These are phyloP conservation scores for Gymnopus androsaceus DNA, from an alignment of 1,284 basidiomycete genomes.

Conservation along the genomic window DNA sequence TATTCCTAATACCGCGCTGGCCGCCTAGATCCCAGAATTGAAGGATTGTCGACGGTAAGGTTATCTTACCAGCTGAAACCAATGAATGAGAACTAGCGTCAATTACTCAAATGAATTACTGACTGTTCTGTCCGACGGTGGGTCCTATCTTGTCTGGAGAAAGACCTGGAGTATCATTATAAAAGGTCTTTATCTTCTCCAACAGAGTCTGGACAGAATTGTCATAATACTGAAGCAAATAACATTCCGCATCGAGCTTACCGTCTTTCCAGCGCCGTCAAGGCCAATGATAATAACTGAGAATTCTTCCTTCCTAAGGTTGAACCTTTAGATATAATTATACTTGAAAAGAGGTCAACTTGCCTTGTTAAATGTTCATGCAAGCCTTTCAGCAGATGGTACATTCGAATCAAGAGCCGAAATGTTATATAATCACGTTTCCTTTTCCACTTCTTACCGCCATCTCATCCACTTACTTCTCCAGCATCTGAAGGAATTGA, in stretches of 20 bases:
- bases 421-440: too few species aligned
- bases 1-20: slow-evolving; percentile 86
- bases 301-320: slow-evolving; percentile 83
- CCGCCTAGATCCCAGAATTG: slow-evolving; percentile 96
- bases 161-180: slow-evolving; percentile 82
- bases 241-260: slow-evolving; percentile 35
- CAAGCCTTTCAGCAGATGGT: slow-evolving; percentile 52
- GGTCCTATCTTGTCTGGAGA: slow-evolving; percentile 89
- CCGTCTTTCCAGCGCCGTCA: slow-evolving; percentile 90
- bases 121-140: slow-evolving; percentile 94
- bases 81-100: not conserved
- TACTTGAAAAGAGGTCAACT: slow-evolving; percentile 36
- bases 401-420: too few species aligned
- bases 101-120: slow-evolving; percentile 30
- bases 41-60: slow-evolving; percentile 85
- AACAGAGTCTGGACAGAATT: slow-evolving; percentile 68
- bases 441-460: too few species aligned
- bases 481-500: too few species aligned
- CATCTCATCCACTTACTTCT: not conserved
- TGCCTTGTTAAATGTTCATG: slow-evolving; percentile 87
- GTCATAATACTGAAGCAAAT: slow-evolving; percentile 10
- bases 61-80: slow-evolving; percentile 82
- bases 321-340: slow-evolving; percentile 8
- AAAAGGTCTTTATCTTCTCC: slow-evolving; percentile 90
- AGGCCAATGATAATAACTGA: slow-evolving; percentile 91